A percentile compares a stretch with the other conserved stretches of the same genome.
phyloP scores from a whole-genome alignment of 805 yeast genomes.

The Wickerhamiella kurtzmanii region DNA sequence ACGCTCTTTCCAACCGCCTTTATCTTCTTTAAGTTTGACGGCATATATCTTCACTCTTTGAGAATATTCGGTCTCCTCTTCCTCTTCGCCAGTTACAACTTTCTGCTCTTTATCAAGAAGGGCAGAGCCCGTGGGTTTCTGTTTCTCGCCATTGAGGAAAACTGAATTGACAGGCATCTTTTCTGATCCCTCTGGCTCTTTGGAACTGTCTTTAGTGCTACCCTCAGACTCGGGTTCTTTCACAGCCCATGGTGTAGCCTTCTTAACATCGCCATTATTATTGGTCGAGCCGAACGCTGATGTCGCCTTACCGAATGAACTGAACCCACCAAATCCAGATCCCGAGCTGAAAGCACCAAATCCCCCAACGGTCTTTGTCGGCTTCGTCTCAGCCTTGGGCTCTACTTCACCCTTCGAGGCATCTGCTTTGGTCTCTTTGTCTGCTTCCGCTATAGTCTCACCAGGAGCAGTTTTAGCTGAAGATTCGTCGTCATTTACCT shows the following conservation, averaged over 20 bases:
- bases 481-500: too few relatives aligned
- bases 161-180: background rate
- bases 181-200: background rate
- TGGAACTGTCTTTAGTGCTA: background rate
- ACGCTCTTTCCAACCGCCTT: constrained; percentile 88
- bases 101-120: background rate
- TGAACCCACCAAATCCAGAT: background rate
- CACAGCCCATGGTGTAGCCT: background rate
- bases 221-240: background rate
- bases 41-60: constrained; percentile 69
- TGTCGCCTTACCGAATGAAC: background rate
- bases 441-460: background rate
- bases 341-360: background rate
- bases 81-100: constrained; percentile 73
- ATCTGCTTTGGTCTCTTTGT: background rate
- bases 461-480: too few relatives aligned
- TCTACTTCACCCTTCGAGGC: too few relatives aligned
- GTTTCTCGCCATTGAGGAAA: background rate
- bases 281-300: background rate
- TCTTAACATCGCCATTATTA: background rate
- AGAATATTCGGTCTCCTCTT: constrained; percentile 54
- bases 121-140: background rate
- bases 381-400: background rate
- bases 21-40: constrained; percentile 36
- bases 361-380: background rate